Base-by-base conservation (phyloP, 73 alveolate genomes). In the Blepharisma japonicum region DNA sequence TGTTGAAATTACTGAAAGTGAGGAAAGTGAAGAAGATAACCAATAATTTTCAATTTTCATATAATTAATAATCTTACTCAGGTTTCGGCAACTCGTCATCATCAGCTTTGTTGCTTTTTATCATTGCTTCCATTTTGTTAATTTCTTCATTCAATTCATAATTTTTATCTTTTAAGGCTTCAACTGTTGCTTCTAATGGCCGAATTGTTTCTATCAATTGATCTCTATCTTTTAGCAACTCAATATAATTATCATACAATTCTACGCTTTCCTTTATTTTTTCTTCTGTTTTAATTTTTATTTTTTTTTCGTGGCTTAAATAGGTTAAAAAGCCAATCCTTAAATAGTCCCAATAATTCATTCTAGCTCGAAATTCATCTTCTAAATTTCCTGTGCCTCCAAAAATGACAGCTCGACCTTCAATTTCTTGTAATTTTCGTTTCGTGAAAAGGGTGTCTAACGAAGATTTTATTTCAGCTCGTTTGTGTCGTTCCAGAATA, bases 291-390 rank as follows among this genome's bases (percentile, higher is more conserved):
- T 47, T 70, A 70, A 70, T 25, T 45, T 54, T 70, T 14, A 70
- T 47, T 45, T 45, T 70, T 45, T 70, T 72, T 4, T 70, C 68
- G 14, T 70, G 68, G 23, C 32, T n/a, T 20, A 18, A 45, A 45
- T 9, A 45, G n/a, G 55, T 70, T 2, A 70, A 25, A 70, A 14
- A 70, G 55, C 80, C 80, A 7, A 70, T 47, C 80, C 80, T 70
- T 25, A 70, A 39, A 70, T 70, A 70, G 5, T 70, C 80, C 80
- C 80, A 70, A 70, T 45, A 70, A 45, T 70, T 45, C 70, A 70
- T 9, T 47, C 80, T 70, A 11, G 56, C 46, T 45, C 27, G 32
- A 25, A 70, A 47, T 25, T 70, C 80, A 14, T 70, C 27, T n/a
- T 18, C 21, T 45, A 45, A 45, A 70, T 39, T 20, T 18, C n/a